Percentiles rank a stretch among this genome's conserved stretches.
These are phyloP conservation scores for Saccharomycopsis crataegensis DNA, from an alignment of 1,139 yeast genomes.

Conservation along the genomic window DNA sequence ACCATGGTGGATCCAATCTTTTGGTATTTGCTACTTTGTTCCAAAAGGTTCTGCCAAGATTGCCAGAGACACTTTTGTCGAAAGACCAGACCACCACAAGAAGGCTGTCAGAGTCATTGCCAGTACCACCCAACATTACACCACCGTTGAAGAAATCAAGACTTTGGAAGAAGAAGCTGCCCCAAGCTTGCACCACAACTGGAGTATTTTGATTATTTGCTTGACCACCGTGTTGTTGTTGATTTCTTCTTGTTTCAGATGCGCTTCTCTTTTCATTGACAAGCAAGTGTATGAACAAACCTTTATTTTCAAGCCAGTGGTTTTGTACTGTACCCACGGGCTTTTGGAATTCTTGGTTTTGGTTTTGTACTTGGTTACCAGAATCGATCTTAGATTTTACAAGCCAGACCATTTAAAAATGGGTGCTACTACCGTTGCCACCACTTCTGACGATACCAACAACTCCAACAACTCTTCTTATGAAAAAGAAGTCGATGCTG, in stretches of 20 bases:
- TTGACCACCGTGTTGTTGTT: slow-evolving; percentile 48
- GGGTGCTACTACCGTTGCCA: too few relatives aligned
- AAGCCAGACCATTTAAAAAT: slow-evolving; percentile 51
- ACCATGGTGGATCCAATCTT: slow-evolving; percentile 75
- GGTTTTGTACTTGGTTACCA: slow-evolving; percentile 46
- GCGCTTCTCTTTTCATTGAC: slow-evolving; percentile 44
- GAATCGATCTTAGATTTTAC: slow-evolving; percentile 72
- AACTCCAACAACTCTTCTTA: neutral
- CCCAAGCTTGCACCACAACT: slow-evolving; percentile 38
- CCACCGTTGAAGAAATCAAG: slow-evolving; percentile 27
- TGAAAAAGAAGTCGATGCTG: neutral
- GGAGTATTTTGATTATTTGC: slow-evolving; percentile 40
- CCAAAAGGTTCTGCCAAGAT: slow-evolving; percentile 38
- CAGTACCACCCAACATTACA: slow-evolving; percentile 32
- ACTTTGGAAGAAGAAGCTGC: slow-evolving; percentile 26
- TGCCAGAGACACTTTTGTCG: slow-evolving; percentile 47
- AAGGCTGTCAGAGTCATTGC: slow-evolving; percentile 36
- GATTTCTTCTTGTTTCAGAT: slow-evolving; percentile 50
- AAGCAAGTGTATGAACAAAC: slow-evolving; percentile 29
- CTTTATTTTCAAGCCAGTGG: slow-evolving; percentile 45
- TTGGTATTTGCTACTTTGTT: slow-evolving; percentile 48
- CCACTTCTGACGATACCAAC: neutral
- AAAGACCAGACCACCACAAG: slow-evolving; percentile 41
- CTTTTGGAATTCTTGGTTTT: slow-evolving; percentile 53
- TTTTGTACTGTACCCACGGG: slow-evolving; percentile 64